Base-by-base conservation (phyloP, 1,284 basidiomycete genomes). In the Exobasidium cylindrosporum region DNA sequence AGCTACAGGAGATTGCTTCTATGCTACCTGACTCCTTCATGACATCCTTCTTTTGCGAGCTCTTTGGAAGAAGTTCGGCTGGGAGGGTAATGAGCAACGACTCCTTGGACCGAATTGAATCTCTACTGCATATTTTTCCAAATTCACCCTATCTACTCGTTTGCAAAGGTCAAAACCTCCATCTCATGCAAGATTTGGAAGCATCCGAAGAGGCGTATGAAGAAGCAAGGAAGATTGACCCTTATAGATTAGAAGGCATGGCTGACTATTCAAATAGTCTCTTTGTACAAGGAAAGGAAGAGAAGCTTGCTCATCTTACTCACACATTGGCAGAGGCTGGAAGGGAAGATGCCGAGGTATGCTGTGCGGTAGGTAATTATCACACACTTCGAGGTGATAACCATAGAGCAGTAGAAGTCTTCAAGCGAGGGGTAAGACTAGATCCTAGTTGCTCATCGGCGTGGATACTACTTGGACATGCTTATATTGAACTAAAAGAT, bases 381-480 rank as follows among this genome's bases (percentile, higher is more conserved):
- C 13, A 35, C 50, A 26, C 47, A 44, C 50, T 45, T 21, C 47
- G 32, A 94, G 94, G 95, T 45, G 98, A 98, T 79, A 94, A 97
- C 78, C 92, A 92, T 74, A 95, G 95, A 79, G 93, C 96, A 0
- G 89, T 97, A 73, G 90, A 90, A 74, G 96, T 97, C 80, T 98
- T 98, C 82, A 86, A 89, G 69, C 86, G 94, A 62, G 94, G 95
- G 7, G 90, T 95, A 21, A 89, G 94, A 72, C 86, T 99, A 55
- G 95, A 99, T 81, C 86, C 90, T 65, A 92, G 91, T 4, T 98
- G 94, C 81, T 84, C 97, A 24, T 89, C 92, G 2, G 96, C 96
- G 3, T 99, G 96, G 96, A 97, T 95, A n/a, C 81, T 98, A 65
- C 92, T 99, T 88, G 96, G 96, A 0, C 96, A 98, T 81, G 96